phyloP scores from a whole-genome alignment of 106 monocot genomes.

The Acorus calamus region DNA sequence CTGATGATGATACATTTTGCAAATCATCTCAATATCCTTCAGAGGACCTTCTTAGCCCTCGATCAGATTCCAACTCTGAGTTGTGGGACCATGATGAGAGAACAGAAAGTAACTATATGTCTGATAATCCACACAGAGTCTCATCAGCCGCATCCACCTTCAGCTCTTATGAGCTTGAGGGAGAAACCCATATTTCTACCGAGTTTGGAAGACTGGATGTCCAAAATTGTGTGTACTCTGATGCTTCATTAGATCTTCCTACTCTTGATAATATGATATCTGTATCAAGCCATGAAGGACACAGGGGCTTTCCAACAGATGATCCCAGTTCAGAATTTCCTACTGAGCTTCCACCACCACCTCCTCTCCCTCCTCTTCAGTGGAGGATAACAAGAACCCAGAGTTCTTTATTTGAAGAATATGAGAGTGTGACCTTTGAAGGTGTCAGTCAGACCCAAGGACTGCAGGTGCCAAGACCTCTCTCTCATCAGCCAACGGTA shows the following conservation, averaged over 20 bases:
- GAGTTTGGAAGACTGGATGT: constrained; percentile 10
- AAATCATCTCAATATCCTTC: constrained; percentile 66
- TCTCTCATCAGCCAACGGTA: constrained; percentile 2
- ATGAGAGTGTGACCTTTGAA: constrained; percentile 6
- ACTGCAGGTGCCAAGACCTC: neutral
- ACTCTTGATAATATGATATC: constrained; percentile 24
- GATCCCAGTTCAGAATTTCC: constrained; percentile 7
- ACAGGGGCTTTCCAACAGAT: constrained; percentile 6
- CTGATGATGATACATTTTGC: constrained; percentile 91
- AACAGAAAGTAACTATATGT: constrained; percentile 8
- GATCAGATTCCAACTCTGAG: constrained; percentile 65
- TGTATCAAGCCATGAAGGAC: constrained; percentile 3
- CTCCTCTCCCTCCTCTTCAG: constrained; percentile 83
- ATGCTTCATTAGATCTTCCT: constrained; percentile 24
- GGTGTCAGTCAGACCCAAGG: constrained; percentile 1
- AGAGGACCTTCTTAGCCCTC: constrained; percentile 47
- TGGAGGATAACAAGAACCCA: constrained; percentile 48
- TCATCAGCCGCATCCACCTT: constrained; percentile 33
- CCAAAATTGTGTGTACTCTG: constrained; percentile 19
- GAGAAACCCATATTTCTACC: constrained; percentile 11
- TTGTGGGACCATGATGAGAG: constrained; percentile 59
- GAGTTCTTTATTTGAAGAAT: constrained; percentile 11
- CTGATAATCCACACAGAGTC: constrained; percentile 30
- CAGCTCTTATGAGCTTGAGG: constrained; percentile 20
- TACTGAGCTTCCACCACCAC: constrained; percentile 49